Evolutionary conservation across 306 rosid species (phyloP), one percentile per base, ranked within the genome.

Genomic region (Corylus avellana): DNA sequence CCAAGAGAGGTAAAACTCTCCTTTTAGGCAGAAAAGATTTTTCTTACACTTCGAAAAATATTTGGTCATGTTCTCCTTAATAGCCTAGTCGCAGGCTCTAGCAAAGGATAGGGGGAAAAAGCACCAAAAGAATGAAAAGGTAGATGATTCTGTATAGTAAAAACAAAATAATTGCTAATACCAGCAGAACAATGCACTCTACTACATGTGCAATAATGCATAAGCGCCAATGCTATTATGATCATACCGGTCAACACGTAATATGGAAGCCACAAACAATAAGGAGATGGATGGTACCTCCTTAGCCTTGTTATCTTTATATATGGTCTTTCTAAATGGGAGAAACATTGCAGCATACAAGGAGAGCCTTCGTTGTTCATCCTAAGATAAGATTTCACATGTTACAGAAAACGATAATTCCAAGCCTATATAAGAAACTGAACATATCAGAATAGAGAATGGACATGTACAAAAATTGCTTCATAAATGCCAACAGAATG

Each of bases 321-420:
- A 92, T 62, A 79, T 74, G 81, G 86, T 90, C 64, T 85, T 76
- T 82, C 92, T 89, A n/a, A 95, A 81, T 44, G 97, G 98, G 72
- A 95, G 96, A 80, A 91, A 92, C 80, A 91, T 75, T 42, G 96
- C 89, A 75, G 94, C 85, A 83, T 79, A 95, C n/a, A 91, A 79
- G 29, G 90, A 63, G 37, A 92, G 90, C 82, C 98, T 90, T 84
- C 80, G 90, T 61, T 95, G 91, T 80, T 95, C 97, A 25, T 89
- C 92, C 98, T 94, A 82, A 70, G 81, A 70, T 94, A 82, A 70
- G 81, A 70, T 68, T 42, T 76, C 81, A 83, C 42, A 85, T 2
- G 75, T 44, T 2, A 70, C 13, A 80, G 47, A 67, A 83, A 42
- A 76, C 5, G 4, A 10, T 39, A 70, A 56, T 73, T 85, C 49